A percentile compares a stretch with the other conserved stretches of the same genome.
phyloP scores from a whole-genome alignment of 768 basidiomycete species.

The Trichaptum fuscoviolaceum region DNA sequence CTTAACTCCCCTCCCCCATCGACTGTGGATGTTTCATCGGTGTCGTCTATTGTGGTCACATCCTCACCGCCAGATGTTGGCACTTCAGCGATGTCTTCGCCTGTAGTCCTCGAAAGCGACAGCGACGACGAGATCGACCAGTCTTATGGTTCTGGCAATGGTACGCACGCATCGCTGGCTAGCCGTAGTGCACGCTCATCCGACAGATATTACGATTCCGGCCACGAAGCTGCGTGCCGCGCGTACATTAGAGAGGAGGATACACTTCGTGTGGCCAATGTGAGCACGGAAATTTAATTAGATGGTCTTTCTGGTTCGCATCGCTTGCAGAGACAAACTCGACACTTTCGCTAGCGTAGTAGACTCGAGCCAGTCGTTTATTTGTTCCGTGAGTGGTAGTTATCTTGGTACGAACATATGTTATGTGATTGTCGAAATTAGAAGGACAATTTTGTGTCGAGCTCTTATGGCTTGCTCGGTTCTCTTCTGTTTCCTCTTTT shows the following conservation, averaged over 20 bases:
- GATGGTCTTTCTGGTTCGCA: not conserved
- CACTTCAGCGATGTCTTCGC: not conserved
- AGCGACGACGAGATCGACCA: not conserved
- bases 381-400: too few species aligned
- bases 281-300: not conserved
- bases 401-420: too few species aligned
- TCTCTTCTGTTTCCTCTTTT: not conserved
- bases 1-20: too few species aligned
- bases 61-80: not conserved
- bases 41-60: not conserved
- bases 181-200: not conserved
- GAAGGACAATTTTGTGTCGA: too few species aligned
- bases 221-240: not conserved
- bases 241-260: not conserved
- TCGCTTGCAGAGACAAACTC: not conserved
- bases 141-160: not conserved
- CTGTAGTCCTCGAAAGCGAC: not conserved
- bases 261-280: not conserved
- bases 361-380: too few species aligned
- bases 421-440: too few species aligned
- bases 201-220: not conserved
- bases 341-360: too few species aligned
- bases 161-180: not conserved
- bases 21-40: not conserved
- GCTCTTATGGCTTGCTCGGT: too few species aligned